Percentiles rank a stretch among this genome's conserved stretches.
Evolutionary conservation across 495 filamentous ascomycete genomes (phyloP).

Genomic region (Aspergillus nidulans): DNA sequence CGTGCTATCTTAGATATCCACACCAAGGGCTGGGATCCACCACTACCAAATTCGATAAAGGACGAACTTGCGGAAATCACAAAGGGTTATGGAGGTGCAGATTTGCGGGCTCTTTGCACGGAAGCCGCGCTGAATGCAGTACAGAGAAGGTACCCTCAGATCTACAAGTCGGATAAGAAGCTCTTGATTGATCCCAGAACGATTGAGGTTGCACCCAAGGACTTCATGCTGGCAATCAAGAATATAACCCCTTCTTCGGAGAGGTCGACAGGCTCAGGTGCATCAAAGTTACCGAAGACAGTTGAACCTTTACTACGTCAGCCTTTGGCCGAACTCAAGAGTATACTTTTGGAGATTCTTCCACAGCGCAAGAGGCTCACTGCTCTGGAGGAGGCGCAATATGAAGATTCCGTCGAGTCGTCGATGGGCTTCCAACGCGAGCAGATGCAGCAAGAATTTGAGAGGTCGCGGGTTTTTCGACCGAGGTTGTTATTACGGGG

Average conservation of each 20-base stretch:
- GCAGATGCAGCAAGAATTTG: constrained; percentile 84
- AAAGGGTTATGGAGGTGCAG: constrained; percentile 94
- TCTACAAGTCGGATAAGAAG: constrained; percentile 88
- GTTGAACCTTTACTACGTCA: constrained; percentile 78
- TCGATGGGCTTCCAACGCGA: constrained; percentile 79
- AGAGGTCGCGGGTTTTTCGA: constrained; percentile 80
- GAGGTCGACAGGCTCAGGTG: constrained; percentile 75
- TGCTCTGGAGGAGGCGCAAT: constrained; percentile 89
- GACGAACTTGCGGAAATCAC: constrained; percentile 77
- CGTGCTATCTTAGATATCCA: constrained; percentile 90
- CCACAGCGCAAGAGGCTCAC: constrained; percentile 80
- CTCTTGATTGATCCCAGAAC: constrained; percentile 79
- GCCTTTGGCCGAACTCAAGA: constrained; percentile 62
- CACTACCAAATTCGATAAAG: constrained; percentile 71
- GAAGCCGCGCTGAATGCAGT: constrained; percentile 99
- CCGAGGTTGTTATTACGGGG: constrained; percentile 81
- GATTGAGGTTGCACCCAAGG: constrained; percentile 80
- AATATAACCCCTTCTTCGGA: constrained; percentile 95
- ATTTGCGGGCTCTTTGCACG: constrained; percentile 88
- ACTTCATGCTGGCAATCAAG: constrained; percentile 95
- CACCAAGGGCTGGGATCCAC: constrained; percentile 85
- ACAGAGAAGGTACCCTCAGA: constrained; percentile 91
- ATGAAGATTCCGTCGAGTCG: constrained; percentile 78
- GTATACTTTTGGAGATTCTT: constrained; percentile 67
- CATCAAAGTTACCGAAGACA: constrained; percentile 67